These are phyloP conservation scores for Nitzschia sp. DNA, from an alignment of 108 stramenopile species.

Conservation along the genomic window DNA sequence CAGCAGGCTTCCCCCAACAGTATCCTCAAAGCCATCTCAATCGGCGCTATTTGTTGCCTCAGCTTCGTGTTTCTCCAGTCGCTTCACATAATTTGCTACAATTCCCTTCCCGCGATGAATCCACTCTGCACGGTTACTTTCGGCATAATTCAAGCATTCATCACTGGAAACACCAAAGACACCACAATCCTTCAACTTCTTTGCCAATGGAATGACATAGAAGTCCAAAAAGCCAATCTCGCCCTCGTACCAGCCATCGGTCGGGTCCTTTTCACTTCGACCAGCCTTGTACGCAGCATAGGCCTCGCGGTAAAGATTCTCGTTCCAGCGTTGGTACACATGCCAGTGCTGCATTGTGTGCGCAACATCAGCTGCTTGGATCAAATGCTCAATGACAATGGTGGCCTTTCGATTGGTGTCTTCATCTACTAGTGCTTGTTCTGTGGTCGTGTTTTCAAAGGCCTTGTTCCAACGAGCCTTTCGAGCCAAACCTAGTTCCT, in stretches of 20 bases:
- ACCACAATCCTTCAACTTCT: slow-evolving; percentile 21
- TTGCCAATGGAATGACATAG: slow-evolving; percentile 20
- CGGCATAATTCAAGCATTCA: slow-evolving; percentile 8
- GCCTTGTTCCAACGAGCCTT: slow-evolving; percentile 23
- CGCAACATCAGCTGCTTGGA: slow-evolving; percentile 42
- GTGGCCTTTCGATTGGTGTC: slow-evolving; percentile 17
- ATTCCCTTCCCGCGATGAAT: background rate
- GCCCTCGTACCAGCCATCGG: slow-evolving; percentile 8
- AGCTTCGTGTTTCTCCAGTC: background rate
- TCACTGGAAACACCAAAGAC: slow-evolving; percentile 23
- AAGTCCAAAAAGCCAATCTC: slow-evolving; percentile 19
- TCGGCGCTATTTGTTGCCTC: no score
- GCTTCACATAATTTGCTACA: background rate
- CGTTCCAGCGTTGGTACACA: slow-evolving; percentile 48
- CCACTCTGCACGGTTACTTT: background rate
- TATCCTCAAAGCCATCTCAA: no score
- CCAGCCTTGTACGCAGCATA: slow-evolving; percentile 15
- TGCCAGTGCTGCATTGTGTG: slow-evolving; percentile 52
- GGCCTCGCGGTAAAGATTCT: slow-evolving; percentile 40
- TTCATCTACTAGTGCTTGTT: background rate
- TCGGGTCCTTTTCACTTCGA: slow-evolving; percentile 1
- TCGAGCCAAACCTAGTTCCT: background rate
- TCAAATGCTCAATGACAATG: slow-evolving; percentile 45
- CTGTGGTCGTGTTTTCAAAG: background rate
- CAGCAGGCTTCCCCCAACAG: no score